Percentiles rank a stretch among this genome's conserved stretches.
Evolutionary conservation across 371 early-diverging fungal genomes (phyloP).

Genomic region (Batrachochytrium dendrobatidis): DNA sequence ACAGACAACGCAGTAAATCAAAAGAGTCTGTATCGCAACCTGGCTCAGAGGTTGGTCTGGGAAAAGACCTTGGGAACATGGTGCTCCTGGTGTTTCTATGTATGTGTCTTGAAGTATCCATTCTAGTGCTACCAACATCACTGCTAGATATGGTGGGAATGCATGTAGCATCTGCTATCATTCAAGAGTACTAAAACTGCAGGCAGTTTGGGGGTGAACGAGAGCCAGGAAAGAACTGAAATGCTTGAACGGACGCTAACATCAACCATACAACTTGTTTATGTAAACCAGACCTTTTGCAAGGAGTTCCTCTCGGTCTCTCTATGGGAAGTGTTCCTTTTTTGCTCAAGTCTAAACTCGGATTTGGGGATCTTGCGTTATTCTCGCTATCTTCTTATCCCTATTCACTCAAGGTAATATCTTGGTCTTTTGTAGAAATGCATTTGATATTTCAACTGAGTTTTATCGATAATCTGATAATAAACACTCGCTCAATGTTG

Average conservation of each 20-base stretch:
- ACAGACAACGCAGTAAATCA: too few relatives aligned
- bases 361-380: constrained; percentile 83
- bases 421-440: background rate
- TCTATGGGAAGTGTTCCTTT: constrained; percentile 89
- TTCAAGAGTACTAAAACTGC: too few relatives aligned
- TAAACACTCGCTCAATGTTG: background rate
- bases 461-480: background rate
- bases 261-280: background rate
- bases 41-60: constrained; percentile 7
- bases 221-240: background rate
- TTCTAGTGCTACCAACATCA: background rate
- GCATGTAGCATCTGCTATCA: background rate
- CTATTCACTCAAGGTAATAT: constrained; percentile 53
- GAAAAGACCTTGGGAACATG: constrained; percentile 55
- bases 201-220: background rate
- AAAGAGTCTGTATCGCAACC: too few relatives aligned
- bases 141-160: too few relatives aligned
- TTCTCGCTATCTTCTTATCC: constrained; percentile 93
- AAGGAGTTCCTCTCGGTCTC: constrained; percentile 90
- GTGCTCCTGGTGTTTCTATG: constrained; percentile 59
- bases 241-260: background rate
- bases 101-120: constrained; percentile 27
- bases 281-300: constrained; percentile 58
- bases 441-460: background rate
- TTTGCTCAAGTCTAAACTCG: constrained; percentile 81